Percentiles rank a stretch among this genome's conserved stretches.
phyloP scores from a whole-genome alignment of 495 filamentous ascomycete species.

The Annulohypoxylon nitens region DNA sequence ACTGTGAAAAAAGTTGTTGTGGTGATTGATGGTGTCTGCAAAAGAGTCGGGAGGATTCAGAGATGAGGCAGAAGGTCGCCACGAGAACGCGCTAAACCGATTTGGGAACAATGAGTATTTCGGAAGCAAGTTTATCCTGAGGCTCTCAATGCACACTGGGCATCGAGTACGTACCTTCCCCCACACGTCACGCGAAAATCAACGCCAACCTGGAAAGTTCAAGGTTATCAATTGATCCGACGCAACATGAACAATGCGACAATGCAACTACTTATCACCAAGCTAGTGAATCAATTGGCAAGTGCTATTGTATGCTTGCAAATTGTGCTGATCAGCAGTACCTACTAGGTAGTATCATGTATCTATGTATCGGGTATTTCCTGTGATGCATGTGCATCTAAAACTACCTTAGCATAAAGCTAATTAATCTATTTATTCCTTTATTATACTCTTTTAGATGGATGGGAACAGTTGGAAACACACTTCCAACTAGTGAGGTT shows the following conservation, averaged over 20 bases:
- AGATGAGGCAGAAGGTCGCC: slow-evolving; percentile 37
- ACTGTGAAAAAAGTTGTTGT: slow-evolving; percentile 51
- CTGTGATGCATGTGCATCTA: neutral
- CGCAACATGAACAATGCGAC: neutral
- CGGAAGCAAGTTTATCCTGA: slow-evolving; percentile 47
- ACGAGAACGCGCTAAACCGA: slow-evolving; percentile 41
- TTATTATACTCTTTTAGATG: neutral
- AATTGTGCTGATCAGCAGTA: neutral
- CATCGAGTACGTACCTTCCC: neutral
- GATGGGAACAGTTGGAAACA: neutral
- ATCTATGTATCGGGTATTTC: neutral
- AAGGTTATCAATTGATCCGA: neutral
- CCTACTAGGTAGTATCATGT: neutral
- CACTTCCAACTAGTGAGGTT: too few relatives aligned
- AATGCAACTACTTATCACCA: neutral
- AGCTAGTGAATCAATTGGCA: neutral
- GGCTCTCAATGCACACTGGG: slow-evolving; percentile 7
- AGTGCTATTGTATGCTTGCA: neutral
- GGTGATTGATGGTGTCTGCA: slow-evolving; percentile 40
- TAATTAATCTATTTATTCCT: neutral
- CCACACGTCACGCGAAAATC: slow-evolving; percentile 1
- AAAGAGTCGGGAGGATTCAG: slow-evolving; percentile 26
- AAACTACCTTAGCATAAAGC: neutral
- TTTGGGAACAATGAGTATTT: slow-evolving; percentile 29
- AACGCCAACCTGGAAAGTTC: neutral